These are phyloP conservation scores for Athelia psychrophila DNA, from an alignment of 1,284 basidiomycete genomes.

Conservation along the genomic window DNA sequence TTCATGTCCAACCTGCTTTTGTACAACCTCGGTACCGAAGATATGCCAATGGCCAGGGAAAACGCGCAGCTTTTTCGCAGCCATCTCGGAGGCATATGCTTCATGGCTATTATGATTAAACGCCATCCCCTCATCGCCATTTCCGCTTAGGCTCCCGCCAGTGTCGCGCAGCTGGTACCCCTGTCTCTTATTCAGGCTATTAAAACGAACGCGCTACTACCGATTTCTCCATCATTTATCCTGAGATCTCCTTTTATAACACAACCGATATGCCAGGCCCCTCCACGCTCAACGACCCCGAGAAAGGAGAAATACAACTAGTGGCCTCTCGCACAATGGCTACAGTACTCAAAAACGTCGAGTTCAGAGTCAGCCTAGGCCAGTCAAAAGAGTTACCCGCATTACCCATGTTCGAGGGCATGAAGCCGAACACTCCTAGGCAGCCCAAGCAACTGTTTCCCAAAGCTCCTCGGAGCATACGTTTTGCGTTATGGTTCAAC, in stretches of 20 bases:
- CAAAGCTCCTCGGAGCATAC: slow-evolving; percentile 29
- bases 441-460: slow-evolving; percentile 39
- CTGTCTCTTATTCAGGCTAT: background rate
- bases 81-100: no score
- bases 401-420: background rate
- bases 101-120: no score
- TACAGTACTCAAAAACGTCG: background rate
- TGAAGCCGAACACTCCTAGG: slow-evolving; percentile 14
- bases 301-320: no score
- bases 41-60: no score
- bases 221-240: no score
- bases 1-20: no score
- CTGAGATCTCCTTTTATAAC: no score
- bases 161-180: background rate
- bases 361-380: background rate
- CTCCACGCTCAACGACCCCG: background rate
- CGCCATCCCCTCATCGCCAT: background rate
- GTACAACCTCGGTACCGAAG: no score
- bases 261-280: background rate
- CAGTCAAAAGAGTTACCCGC: background rate
- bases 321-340: no score
- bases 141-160: background rate
- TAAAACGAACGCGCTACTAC: background rate
- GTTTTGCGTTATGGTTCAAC: slow-evolving; percentile 66
- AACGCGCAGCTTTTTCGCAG: no score